phyloP scores from a whole-genome alignment of 2,329 filamentous ascomycete species.

The Trichoderma sp. region DNA sequence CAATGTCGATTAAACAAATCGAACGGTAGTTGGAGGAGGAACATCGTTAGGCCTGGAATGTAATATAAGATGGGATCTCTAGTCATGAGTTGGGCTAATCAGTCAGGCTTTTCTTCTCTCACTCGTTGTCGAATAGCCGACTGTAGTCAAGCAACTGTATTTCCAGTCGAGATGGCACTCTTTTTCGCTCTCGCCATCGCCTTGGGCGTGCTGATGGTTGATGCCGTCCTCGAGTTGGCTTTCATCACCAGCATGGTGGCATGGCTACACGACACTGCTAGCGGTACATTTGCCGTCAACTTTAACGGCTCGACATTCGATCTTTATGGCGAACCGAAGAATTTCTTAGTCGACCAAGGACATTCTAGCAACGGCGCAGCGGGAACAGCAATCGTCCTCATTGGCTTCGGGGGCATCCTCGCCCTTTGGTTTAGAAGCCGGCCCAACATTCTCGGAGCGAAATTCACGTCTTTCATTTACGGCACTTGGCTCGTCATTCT shows the following conservation, averaged over 20 bases:
- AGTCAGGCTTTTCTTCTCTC: background rate
- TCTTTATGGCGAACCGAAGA: slow-evolving; percentile 26
- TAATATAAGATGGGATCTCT: background rate
- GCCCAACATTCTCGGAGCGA: slow-evolving; percentile 11
- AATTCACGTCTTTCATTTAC: slow-evolving; percentile 23
- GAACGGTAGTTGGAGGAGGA: background rate
- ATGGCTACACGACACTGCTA: slow-evolving; percentile 28
- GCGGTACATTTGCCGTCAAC: slow-evolving; percentile 24
- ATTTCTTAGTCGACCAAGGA: slow-evolving; percentile 28
- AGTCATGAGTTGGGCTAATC: background rate
- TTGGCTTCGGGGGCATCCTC: slow-evolving; percentile 28
- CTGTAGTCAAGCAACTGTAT: background rate
- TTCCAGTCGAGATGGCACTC: slow-evolving; percentile 2
- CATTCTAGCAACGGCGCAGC: slow-evolving; percentile 31
- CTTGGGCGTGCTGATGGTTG: slow-evolving; percentile 29
- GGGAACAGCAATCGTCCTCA: slow-evolving; percentile 28
- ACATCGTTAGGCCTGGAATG: background rate
- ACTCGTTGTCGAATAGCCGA: background rate
- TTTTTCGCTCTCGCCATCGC: slow-evolving; percentile 22
- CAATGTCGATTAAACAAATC: background rate
- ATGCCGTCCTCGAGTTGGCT: slow-evolving; percentile 29
- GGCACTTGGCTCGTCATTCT: slow-evolving; percentile 26
- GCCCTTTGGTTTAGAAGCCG: slow-evolving; percentile 24
- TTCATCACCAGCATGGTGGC: slow-evolving; percentile 30
- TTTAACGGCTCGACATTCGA: slow-evolving; percentile 18